phyloP scores from a whole-genome alignment of 495 filamentous ascomycete species.

The Penicillium chermesinum region DNA sequence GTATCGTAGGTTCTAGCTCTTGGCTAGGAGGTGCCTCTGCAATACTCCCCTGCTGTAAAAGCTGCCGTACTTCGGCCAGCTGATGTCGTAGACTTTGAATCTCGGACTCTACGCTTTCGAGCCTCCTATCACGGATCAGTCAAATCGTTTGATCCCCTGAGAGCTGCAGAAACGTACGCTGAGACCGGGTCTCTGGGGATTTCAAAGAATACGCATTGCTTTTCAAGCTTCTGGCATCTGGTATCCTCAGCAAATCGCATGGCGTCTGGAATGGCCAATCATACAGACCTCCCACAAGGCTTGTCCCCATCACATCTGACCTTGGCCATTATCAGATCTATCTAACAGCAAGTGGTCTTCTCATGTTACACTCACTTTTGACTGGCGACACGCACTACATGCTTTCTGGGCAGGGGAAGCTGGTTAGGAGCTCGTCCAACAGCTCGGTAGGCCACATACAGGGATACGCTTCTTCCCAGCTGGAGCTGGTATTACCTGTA shows the following conservation, averaged over 20 bases:
- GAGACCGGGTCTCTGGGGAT: conserved; percentile 30
- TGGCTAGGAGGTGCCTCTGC: conserved; percentile 1
- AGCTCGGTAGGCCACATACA: conserved; percentile 12
- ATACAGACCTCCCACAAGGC: conserved; percentile 38
- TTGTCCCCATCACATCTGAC: conserved; percentile 37
- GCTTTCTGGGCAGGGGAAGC: conserved; percentile 25
- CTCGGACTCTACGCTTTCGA: conserved; percentile 33
- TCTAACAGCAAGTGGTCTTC: background rate
- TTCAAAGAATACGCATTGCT: conserved; percentile 36
- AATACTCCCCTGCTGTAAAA: conserved; percentile 11
- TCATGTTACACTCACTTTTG: conserved; percentile 26
- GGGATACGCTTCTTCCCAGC: conserved; percentile 38
- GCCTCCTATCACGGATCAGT: conserved; percentile 13
- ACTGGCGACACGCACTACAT: conserved; percentile 34
- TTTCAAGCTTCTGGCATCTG: conserved; percentile 32
- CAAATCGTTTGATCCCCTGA: background rate
- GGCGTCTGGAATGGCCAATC: too few relatives aligned
- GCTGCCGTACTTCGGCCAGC: conserved; percentile 24
- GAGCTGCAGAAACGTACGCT: conserved; percentile 17
- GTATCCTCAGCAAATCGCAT: too few relatives aligned
- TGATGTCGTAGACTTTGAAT: conserved; percentile 26
- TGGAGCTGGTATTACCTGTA: conserved; percentile 25
- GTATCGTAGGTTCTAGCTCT: background rate
- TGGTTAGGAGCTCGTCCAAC: conserved; percentile 1
- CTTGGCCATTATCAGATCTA: conserved; percentile 13